Conservation (phyloP, 1,284 basidiomycete genomes). For the Xerocomus tenax region DNA sequence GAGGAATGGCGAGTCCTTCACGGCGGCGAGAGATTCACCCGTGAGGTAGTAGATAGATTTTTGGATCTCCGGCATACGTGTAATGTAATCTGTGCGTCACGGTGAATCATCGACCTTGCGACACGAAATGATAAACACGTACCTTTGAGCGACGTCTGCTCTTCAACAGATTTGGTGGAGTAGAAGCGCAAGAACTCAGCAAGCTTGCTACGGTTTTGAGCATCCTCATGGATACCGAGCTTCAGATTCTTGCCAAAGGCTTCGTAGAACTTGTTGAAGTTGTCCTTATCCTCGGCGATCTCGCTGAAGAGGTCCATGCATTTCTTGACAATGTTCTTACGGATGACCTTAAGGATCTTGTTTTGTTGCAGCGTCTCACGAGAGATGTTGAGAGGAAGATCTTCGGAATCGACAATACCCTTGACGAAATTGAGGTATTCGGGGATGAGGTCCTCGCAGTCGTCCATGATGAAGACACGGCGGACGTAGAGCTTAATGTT, state of each 20-base stretch:
- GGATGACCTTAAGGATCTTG: slow-evolving; percentile 99
- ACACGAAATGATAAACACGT: slow-evolving; percentile 18
- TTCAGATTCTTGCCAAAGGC: slow-evolving; percentile 96
- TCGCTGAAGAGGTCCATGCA: slow-evolving; percentile 91
- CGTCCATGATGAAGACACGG: slow-evolving; percentile 99
- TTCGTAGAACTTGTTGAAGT: slow-evolving; percentile 95
- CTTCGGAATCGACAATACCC: slow-evolving; percentile 99
- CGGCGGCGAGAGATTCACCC: slow-evolving; percentile 89
- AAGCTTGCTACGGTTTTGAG: slow-evolving; percentile 98
- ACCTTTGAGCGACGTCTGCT: slow-evolving; percentile 92
- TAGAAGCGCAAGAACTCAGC: slow-evolving; percentile 99
- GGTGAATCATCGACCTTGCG: slow-evolving; percentile 4
- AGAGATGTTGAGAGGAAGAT: slow-evolving; percentile 98
- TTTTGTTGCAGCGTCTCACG: slow-evolving; percentile 99
- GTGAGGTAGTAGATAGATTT: slow-evolving; percentile 99
- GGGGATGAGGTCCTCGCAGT: slow-evolving; percentile 98
- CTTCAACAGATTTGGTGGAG: slow-evolving; percentile 92
- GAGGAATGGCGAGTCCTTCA: slow-evolving; percentile 95
- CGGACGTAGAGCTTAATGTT: slow-evolving; percentile 99
- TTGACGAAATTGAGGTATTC: slow-evolving; percentile 99
- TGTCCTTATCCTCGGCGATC: slow-evolving; percentile 99
- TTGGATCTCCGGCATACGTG: slow-evolving; percentile 98
- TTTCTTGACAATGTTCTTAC: slow-evolving; percentile 99
- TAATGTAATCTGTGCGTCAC: slow-evolving; percentile 79
- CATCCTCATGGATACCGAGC: slow-evolving; percentile 98